These are phyloP conservation scores for Aspergillus cavernicola DNA, from an alignment of 495 filamentous ascomycete genomes.

Conservation along the genomic window DNA sequence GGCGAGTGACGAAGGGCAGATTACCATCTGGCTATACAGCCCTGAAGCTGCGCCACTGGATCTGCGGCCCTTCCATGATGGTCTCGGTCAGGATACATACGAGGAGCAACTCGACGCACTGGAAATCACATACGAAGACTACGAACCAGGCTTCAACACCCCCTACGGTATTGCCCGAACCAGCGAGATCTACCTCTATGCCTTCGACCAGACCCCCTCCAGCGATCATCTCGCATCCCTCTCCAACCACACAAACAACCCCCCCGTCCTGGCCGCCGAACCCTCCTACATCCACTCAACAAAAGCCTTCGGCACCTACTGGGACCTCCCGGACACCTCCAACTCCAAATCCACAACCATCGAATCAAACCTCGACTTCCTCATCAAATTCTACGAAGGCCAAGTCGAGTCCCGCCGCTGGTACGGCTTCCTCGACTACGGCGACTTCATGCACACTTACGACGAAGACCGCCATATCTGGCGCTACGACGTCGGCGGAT, in stretches of 20 bases:
- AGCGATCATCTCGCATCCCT: constrained; percentile 27
- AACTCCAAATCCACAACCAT: constrained; percentile 22
- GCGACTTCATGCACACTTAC: constrained; percentile 51
- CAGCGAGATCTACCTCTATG: constrained; percentile 41
- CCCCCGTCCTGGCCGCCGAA: constrained; percentile 34
- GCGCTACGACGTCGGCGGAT: constrained; percentile 51
- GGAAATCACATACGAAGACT: constrained; percentile 55
- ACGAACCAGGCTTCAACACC: constrained; percentile 42
- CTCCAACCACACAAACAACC: constrained; percentile 30
- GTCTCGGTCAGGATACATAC: constrained; percentile 42
- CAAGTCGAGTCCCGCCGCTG: constrained; percentile 44
- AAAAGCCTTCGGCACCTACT: constrained; percentile 39
- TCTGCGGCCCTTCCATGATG: constrained; percentile 46
- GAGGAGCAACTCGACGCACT: constrained; percentile 46
- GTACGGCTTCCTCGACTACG: constrained; percentile 53
- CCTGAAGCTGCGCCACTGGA: constrained; percentile 46
- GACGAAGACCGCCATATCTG: constrained; percentile 46
- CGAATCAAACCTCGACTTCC: constrained; percentile 38
- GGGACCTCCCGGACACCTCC: constrained; percentile 23
- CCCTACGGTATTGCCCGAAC: constrained; percentile 47
- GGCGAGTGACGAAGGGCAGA: constrained; percentile 29
- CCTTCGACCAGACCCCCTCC: constrained; percentile 38
- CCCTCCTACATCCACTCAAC: constrained; percentile 38
- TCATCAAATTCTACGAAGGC: constrained; percentile 42
- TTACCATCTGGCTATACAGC: constrained; percentile 50